Evolutionary conservation across 1,284 basidiomycete species (phyloP), one percentile per base, ranked within the genome.

Genomic region (Ustilago hordei): DNA sequence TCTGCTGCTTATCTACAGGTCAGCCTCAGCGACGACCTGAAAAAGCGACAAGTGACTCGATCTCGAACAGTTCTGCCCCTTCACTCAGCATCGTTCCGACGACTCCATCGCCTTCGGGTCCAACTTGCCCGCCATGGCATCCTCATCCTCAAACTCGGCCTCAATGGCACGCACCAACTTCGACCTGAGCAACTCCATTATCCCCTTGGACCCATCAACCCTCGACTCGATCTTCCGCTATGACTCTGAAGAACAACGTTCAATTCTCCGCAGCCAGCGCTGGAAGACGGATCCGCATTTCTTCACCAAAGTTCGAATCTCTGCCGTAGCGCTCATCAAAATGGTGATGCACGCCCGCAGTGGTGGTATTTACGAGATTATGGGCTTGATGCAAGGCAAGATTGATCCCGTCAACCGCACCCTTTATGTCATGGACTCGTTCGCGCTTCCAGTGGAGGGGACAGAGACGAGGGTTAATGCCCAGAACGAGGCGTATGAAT

Each of bases 321-420:
- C 94, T 1, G 95, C 95, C 0, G 91, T 96, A 35, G 95, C 96
- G 8, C 87, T 99, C 76, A 96, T 98, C 88, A 99, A 99, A 89
- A 99, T 99, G 96, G 96, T 95, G 60, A 98, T 97, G 83, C 96
- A 99, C 87, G 96, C 97, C 43, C 91, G 96, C 54, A 98, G 95
- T 7, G 97, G 96, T 57, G 96, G 97, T 2, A 92, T 93, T 62
- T 94, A 98, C 88, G 96, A 99, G 88, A 97, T 99, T 84, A 99
- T 99, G 97, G 97, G 97, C 9, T 89, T 98, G 52, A 98, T 99
- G 95, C 95, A 98, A 87, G 96, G 96, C 56, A 97, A 97, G 87
- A 92, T 98, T 31, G 89, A 95, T 50, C 93, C 92, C 8, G 90
- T 90, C 69, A 90, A 94, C 0, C 90, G 98, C 64, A 93, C 98